Conservation (phyloP, 2,329 filamentous ascomycete species). For the Talaromyces amestolkiae region DNA sequence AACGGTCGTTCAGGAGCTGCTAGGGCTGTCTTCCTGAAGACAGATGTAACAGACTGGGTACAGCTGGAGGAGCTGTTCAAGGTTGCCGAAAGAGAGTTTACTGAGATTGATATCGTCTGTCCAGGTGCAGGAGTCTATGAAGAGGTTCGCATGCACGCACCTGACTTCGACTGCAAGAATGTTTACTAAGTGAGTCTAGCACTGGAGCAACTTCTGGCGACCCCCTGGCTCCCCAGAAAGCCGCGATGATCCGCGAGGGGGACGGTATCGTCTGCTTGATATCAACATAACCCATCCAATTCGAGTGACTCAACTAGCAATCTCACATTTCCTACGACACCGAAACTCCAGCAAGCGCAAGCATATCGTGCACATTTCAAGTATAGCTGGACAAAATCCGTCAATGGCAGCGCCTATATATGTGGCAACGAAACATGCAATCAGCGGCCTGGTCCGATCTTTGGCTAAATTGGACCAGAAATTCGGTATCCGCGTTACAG, state of each 20-base stretch:
- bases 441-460: conserved; percentile 51
- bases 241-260: conserved; percentile 39
- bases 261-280: conserved; percentile 47
- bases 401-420: conserved; percentile 47
- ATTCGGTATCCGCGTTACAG: conserved; percentile 57
- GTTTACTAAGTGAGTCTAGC: conserved; percentile 26
- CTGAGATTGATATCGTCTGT: conserved; percentile 47
- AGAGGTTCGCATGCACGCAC: conserved; percentile 32
- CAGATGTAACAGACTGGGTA: conserved; percentile 51
- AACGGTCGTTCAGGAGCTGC: conserved; percentile 24
- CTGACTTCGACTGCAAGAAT: background rate
- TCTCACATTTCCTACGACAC: conserved; percentile 47
- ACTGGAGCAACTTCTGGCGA: conserved; percentile 52
- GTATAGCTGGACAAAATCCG: conserved; percentile 45
- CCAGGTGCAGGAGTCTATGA: conserved; percentile 49
- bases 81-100: conserved; percentile 49
- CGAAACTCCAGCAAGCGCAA: conserved; percentile 34
- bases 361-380: conserved; percentile 50
- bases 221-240: conserved; percentile 46
- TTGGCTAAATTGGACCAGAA: conserved; percentile 49
- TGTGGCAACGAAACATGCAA: conserved; percentile 49
- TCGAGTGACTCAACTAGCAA: conserved; percentile 51
- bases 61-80: conserved; percentile 52
- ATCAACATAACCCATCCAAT: conserved; percentile 55
- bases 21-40: conserved; percentile 45